Percentiles rank a stretch among this genome's conserved stretches.
Evolutionary conservation across 371 early-diverging fungal genomes (phyloP).

Genomic region (Cokeromyces recurvatus): DNA sequence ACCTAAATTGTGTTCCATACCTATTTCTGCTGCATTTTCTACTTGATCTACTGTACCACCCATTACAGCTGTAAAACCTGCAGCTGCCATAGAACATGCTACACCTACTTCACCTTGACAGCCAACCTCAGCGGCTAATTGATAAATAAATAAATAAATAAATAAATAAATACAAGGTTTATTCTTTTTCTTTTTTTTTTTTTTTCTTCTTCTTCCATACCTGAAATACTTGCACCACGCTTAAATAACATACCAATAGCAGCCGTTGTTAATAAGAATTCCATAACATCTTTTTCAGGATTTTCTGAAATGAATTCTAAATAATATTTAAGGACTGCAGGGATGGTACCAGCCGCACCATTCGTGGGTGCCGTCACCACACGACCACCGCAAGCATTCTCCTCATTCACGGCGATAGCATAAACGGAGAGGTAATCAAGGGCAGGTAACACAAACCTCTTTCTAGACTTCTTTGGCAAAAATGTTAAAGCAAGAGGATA

Average conservation of each 20-base stretch:
- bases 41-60: constrained; percentile 88
- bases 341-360: constrained; percentile 90
- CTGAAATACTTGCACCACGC: constrained; percentile 87
- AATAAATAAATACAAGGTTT: neutral
- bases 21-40: constrained; percentile 95
- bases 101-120: constrained; percentile 91
- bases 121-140: constrained; percentile 87
- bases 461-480: constrained; percentile 39
- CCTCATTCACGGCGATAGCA: constrained; percentile 96
- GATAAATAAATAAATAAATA: neutral
- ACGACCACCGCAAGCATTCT: constrained; percentile 93
- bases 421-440: constrained; percentile 94
- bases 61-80: constrained; percentile 93
- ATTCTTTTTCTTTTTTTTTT: too few relatives aligned
- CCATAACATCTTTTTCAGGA: constrained; percentile 85
- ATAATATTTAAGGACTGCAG: constrained; percentile 92
- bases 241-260: constrained; percentile 97
- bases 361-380: constrained; percentile 94
- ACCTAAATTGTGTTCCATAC: constrained; percentile 95
- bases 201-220: too few relatives aligned
- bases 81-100: constrained; percentile 95
- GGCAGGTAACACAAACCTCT: constrained; percentile 55
- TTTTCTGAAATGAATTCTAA: constrained; percentile 89
- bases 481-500: constrained; percentile 34
- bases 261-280: constrained; percentile 87